Base-by-base conservation (phyloP, 805 yeast genomes). In the Naumovozyma dairenensis region DNA sequence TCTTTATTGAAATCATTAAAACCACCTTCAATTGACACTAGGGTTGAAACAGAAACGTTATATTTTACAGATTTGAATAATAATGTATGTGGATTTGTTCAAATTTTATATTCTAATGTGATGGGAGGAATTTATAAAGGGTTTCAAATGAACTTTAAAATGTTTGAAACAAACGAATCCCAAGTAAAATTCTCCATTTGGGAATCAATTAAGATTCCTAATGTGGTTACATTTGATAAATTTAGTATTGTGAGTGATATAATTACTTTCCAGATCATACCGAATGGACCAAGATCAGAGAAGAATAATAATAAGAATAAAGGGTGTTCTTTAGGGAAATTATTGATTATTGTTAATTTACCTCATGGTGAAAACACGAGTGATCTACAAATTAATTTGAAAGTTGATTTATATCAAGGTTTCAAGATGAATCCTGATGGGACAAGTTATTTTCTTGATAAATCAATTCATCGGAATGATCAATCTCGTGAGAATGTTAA, bases 351-450 rank as follows among this genome's bases (percentile, higher is more conserved):
- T 21, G 37, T 43, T 7, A 39, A 47, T 25, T 25, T 48, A 18
- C 40, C 42, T 2, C 32, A 34, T 10, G 21, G 16, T 15, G 28
- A 28, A n/a, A 24, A 34, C 8, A 40, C 31, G 5, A 29, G 21
- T 5, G 32, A 38, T 16, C 25, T 55, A 21, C 35, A 39, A 13
- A 33, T 50, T 16, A 40, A 48, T 30, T 33, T 55, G 13, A 29
- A 33, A 16, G 45, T 47, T 6, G 39, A 42, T 28, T 37, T 55
- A 12, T 45, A 39, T 22, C 40, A 38, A n/a, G 89, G 93, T 20
- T 77, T 83, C 51, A 77, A 79, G 55, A 77, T 84, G 43, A 87
- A 92, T 45, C 68, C 73, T 28, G 78, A 82, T 51, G 94, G 94
- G 36, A 61, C 71, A 33, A 77, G 87, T 26, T 65, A 63, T 41